Conservation (phyloP, 805 yeast genomes). For the Yamadazyma insecticola region DNA sequence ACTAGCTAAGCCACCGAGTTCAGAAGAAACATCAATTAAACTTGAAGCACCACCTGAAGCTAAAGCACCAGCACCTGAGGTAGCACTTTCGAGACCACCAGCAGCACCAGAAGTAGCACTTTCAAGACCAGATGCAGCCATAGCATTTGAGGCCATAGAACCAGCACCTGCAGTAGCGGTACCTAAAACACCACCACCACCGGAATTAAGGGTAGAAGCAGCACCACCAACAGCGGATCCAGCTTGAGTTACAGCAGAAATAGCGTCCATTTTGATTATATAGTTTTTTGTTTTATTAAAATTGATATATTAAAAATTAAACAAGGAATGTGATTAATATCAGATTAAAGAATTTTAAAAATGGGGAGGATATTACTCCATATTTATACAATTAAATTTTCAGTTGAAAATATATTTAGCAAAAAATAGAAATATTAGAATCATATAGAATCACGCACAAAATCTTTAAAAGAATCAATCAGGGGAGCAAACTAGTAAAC, state of each 20-base stretch:
- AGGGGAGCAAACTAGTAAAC: too few relatives aligned
- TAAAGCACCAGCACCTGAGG: slow-evolving; percentile 6
- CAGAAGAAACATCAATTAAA: slow-evolving; percentile 8
- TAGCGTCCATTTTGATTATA: slow-evolving; percentile 23
- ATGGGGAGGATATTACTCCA: too few relatives aligned
- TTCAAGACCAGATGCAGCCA: slow-evolving; percentile 14
- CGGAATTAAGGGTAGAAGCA: slow-evolving; percentile 2
- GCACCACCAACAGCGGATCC: slow-evolving; percentile 8
- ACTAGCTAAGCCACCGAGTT: slow-evolving; percentile 7
- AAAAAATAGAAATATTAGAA: too few relatives aligned
- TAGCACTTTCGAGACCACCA: slow-evolving; percentile 8
- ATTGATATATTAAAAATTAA: too few relatives aligned
- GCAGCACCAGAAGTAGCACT: slow-evolving; percentile 12
- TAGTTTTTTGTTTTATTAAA: background rate
- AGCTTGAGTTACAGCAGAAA: slow-evolving; percentile 13
- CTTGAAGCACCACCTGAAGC: slow-evolving; percentile 11
- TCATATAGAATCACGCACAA: too few relatives aligned
- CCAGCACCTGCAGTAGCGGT: slow-evolving; percentile 11
- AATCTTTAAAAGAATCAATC: too few relatives aligned
- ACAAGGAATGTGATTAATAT: too few relatives aligned
- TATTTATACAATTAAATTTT: too few relatives aligned
- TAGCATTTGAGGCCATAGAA: slow-evolving; percentile 11
- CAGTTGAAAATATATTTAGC: too few relatives aligned
- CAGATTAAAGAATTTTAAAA: too few relatives aligned
- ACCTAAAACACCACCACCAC: slow-evolving; percentile 5